Evolutionary conservation across 768 basidiomycete genomes (phyloP), one percentile per base, ranked within the genome.

Genomic region (Phylloporus arenicola): DNA sequence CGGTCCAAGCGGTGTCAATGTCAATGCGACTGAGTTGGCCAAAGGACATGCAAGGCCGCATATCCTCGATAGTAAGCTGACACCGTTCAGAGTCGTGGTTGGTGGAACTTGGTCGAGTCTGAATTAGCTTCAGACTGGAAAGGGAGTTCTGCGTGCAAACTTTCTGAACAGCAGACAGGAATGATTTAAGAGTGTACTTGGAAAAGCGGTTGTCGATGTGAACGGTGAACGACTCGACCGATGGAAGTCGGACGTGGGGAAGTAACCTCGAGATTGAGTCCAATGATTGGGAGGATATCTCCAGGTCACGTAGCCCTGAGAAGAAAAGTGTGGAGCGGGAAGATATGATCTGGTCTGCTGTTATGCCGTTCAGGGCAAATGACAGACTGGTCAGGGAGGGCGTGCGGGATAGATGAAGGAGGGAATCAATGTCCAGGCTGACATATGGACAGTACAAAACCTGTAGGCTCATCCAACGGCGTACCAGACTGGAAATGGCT

Each of bases 51-150:
- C 51, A 58, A 12, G 60, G 59, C 7, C 22, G 49, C 4, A 61
- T 20, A 30, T 61, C 59, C 8, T 58, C 59, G 3, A 61, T 6
- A n/a, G 52, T 50, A 19, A 61, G 59, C 46, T 47, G 51, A 25
- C 17, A 34, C 3, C 29, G 50, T 14, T 57, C 50, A 24, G 31
- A 27, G 9, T 14, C 25, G 14, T 39, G 16, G 41, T 34, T 45
- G 33, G 29, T 29, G n/a, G 19, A 34, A 22, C 19, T 31, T 19
- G 52, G 38, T 22, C 48, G 52, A 11, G 45, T 58, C 31, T 60
- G 52, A 22, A 50, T 33, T 11, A 61, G 16, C 39, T 38, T 47
- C 13, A 61, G 20, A 19, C 31, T 35, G 20, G 35, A 9, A 38
- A 58, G 50, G 8, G 39, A 52, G 13, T 48, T 13, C 11, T 0